Evolutionary conservation across 2,329 filamentous ascomycete genomes (phyloP).

Genomic region (Didymella glomerata): DNA sequence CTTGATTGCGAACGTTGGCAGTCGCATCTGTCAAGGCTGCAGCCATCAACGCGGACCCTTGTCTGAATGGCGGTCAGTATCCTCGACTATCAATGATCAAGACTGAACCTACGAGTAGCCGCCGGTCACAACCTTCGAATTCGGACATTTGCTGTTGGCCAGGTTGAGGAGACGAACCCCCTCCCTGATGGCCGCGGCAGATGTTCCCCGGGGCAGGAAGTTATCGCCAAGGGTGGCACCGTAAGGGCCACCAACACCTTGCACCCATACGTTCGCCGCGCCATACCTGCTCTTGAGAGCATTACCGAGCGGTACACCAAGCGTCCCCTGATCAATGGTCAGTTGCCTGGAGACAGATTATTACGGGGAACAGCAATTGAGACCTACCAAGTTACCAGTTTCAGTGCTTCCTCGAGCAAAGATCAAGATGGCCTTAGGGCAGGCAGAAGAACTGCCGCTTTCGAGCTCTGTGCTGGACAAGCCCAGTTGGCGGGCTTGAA

Average conservation of each 20-base stretch:
- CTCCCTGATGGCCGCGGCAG: conserved; percentile 43
- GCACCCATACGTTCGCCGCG: conserved; percentile 37
- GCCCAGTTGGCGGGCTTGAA: conserved; percentile 27
- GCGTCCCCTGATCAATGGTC: conserved; percentile 25
- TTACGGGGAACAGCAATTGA: neutral
- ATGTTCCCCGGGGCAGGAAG: conserved; percentile 44
- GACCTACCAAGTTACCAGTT: conserved; percentile 38
- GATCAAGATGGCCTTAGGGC: conserved; percentile 40
- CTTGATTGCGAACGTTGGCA: conserved; percentile 39
- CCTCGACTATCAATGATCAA: neutral
- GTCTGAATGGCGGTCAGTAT: conserved; percentile 31
- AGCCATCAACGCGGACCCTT: conserved; percentile 53
- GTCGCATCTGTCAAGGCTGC: conserved; percentile 44
- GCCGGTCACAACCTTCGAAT: conserved; percentile 50
- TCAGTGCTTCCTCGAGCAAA: conserved; percentile 40
- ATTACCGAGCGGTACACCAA: conserved; percentile 33
- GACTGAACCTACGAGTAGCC: conserved; percentile 52
- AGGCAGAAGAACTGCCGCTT: conserved; percentile 29
- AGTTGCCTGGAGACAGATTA: neutral
- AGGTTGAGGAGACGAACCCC: conserved; percentile 48
- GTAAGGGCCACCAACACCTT: conserved; percentile 50
- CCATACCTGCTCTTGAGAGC: conserved; percentile 36
- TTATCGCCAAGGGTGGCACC: conserved; percentile 48
- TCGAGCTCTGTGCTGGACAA: conserved; percentile 35
- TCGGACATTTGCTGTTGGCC: conserved; percentile 51